Percentiles rank a stretch among this genome's conserved stretches.
These are phyloP conservation scores for Monsonia emarginata DNA, from an alignment of 441 rosid genomes.

Conservation along the genomic window DNA sequence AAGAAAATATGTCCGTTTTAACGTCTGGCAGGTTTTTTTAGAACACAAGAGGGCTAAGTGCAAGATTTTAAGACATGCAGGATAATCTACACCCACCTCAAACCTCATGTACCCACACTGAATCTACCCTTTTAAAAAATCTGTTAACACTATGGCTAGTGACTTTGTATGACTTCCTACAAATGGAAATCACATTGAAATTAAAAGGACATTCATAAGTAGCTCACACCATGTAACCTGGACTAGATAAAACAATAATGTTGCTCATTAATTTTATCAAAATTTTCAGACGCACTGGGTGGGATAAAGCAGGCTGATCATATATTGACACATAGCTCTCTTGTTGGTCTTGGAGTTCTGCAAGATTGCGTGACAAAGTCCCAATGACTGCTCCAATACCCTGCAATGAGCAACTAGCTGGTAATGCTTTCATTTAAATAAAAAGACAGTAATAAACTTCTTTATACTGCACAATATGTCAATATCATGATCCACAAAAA, in stretches of 20 bases:
- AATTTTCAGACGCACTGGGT: constrained; percentile 35
- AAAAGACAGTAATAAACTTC: constrained; percentile 6
- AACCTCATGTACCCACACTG: neutral
- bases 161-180: neutral
- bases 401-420: constrained; percentile 26
- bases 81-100: neutral
- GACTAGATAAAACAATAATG: constrained; percentile 14
- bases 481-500: constrained; percentile 7
- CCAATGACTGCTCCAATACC: constrained; percentile 49
- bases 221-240: neutral
- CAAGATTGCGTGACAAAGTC: constrained; percentile 41
- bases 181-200: neutral
- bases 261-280: constrained; percentile 11
- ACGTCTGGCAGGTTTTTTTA: neutral
- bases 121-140: too few relatives aligned
- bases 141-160: neutral
- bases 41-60: neutral
- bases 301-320: constrained; percentile 37
- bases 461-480: constrained; percentile 6
- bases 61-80: neutral
- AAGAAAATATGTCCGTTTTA: neutral
- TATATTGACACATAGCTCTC: constrained; percentile 39
- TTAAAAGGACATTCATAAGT: neutral
- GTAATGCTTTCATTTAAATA: constrained; percentile 2
- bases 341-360: constrained; percentile 31